Evolutionary conservation across 2,329 filamentous ascomycete species (phyloP).

Genomic region (Metarhizium anisopliae): DNA sequence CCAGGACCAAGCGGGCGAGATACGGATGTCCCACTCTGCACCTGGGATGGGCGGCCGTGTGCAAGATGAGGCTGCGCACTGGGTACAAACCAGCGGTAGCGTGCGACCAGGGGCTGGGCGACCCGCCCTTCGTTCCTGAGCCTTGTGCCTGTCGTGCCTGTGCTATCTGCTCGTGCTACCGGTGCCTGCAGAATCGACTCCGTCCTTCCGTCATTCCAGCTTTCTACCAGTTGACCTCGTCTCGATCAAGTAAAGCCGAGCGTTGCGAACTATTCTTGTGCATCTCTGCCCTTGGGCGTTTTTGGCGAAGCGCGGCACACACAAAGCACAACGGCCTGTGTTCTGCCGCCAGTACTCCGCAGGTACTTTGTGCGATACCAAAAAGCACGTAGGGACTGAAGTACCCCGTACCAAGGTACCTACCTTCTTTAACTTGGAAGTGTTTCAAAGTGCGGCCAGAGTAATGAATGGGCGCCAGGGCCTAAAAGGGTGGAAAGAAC

Average conservation of each 20-base stretch:
- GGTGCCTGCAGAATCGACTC: no score
- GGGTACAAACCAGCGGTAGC: constrained; percentile 2
- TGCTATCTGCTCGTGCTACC: no score
- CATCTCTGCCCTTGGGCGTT: not conserved
- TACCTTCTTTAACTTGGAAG: not conserved
- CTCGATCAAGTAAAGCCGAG: not conserved
- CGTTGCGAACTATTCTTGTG: not conserved
- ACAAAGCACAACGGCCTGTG: not conserved
- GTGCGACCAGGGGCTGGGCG: not conserved
- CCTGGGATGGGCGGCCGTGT: not conserved
- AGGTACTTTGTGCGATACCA: no score
- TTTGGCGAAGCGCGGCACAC: not conserved
- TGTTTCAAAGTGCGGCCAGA: not conserved
- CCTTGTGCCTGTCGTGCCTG: not conserved
- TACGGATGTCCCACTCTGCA: constrained; percentile 5
- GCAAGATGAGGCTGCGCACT: constrained; percentile 1
- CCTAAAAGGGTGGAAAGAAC: not conserved
- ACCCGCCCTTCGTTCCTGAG: not conserved
- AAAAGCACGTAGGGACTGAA: not conserved
- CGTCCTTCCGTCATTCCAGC: no score
- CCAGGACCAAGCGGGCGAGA: not conserved
- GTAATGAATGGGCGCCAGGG: not conserved
- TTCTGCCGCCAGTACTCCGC: not conserved
- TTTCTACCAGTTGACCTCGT: no score
- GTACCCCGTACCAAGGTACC: not conserved